These are phyloP conservation scores for Polyporus arcularius DNA, from an alignment of 768 basidiomycete genomes.

Conservation along the genomic window DNA sequence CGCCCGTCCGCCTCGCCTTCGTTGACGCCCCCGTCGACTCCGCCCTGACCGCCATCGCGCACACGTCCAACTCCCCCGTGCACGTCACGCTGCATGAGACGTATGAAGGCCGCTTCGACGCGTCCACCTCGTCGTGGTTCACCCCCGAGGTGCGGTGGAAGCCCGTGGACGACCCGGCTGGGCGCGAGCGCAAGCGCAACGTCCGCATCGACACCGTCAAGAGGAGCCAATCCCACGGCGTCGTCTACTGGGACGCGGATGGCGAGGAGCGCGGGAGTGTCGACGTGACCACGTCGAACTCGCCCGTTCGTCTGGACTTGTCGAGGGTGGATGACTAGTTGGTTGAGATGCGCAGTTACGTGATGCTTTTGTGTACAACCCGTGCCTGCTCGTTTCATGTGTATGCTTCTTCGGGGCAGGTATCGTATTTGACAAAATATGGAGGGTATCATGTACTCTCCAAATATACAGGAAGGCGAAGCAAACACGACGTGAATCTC, in stretches of 20 bases:
- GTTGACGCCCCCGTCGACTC: constrained; percentile 37
- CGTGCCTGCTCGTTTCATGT: not conserved
- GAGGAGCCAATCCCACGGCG: constrained; percentile 8
- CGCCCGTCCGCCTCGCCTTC: constrained; percentile 31
- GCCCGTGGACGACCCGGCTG: constrained; percentile 35
- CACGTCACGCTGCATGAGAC: constrained; percentile 34
- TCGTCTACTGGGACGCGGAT: constrained; percentile 15
- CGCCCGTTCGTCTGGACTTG: not conserved
- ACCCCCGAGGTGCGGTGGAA: constrained; percentile 20
- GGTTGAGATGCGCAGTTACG: not conserved
- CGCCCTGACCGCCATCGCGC: constrained; percentile 32
- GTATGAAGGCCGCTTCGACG: constrained; percentile 45
- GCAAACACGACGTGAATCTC: too few relatives aligned
- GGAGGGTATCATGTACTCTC: too few relatives aligned
- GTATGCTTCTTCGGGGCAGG: not conserved
- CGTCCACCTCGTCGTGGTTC: constrained; percentile 29
- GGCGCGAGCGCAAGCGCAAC: constrained; percentile 35
- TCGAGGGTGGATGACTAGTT: not conserved
- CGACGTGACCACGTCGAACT: constrained; percentile 2
- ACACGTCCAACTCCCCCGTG: constrained; percentile 31
- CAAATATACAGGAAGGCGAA: too few relatives aligned
- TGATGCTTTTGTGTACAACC: not conserved
- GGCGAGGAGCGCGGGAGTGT: constrained; percentile 1
- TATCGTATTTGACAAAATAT: not conserved
- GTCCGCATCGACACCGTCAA: constrained; percentile 16